Conservation (phyloP, 139 green algal genomes). For the Closterium sp. region DNA sequence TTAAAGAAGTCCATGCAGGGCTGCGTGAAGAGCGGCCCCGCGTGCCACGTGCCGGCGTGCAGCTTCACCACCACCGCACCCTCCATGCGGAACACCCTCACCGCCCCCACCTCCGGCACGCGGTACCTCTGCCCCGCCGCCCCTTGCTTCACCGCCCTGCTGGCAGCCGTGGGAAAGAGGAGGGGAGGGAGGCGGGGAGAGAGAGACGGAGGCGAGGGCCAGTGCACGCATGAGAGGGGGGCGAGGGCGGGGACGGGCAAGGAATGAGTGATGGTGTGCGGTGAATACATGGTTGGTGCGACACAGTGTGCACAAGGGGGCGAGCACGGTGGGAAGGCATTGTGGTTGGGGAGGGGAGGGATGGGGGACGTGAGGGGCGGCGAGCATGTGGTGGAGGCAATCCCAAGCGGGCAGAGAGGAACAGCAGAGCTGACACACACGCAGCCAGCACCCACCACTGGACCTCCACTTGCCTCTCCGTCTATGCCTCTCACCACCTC, state of each 20-base stretch:
- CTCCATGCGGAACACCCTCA: slow-evolving; percentile 29
- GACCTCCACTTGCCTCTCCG: background rate
- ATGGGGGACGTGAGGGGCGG: too few species aligned
- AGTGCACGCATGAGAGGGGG: background rate
- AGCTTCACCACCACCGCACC: slow-evolving; percentile 70
- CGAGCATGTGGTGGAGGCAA: too few species aligned
- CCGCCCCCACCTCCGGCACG: slow-evolving; percentile 15
- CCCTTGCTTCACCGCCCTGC: slow-evolving; percentile 1
- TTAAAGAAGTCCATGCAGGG: slow-evolving; percentile 88
- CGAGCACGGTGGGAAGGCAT: too few species aligned
- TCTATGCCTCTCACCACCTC: too few species aligned
- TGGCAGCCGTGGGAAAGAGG: background rate
- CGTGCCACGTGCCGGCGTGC: slow-evolving; percentile 76
- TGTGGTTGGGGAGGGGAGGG: too few species aligned
- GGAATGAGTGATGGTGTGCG: background rate
- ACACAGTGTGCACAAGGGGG: too few species aligned
- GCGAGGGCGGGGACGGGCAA: background rate
- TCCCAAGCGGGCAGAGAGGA: too few species aligned
- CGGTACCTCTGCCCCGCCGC: slow-evolving; percentile 31
- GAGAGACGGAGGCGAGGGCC: background rate
- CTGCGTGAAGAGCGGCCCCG: slow-evolving; percentile 70
- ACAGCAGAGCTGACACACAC: background rate
- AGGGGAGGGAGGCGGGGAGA: background rate
- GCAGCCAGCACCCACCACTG: slow-evolving; percentile 1
- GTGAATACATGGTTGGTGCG: too few species aligned